These are phyloP conservation scores for Naganishia vishniacii DNA, from an alignment of 768 basidiomycete species.

Conservation along the genomic window DNA sequence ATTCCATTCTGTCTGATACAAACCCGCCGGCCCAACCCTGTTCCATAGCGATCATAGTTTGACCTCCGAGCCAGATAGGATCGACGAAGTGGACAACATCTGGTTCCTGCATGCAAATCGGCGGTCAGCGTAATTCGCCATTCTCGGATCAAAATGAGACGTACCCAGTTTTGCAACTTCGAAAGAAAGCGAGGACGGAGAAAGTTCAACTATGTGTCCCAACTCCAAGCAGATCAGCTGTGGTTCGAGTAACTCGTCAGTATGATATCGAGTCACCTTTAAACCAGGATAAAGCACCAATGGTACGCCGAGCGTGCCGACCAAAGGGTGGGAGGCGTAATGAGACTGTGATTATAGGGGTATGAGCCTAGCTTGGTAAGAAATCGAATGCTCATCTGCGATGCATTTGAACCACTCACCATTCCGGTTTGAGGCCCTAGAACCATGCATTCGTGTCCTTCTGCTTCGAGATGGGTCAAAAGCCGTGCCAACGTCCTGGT, in stretches of 20 bases:
- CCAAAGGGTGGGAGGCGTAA: slow-evolving; percentile 51
- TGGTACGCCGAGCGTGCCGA: slow-evolving; percentile 51
- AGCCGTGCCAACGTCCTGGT: slow-evolving; percentile 52
- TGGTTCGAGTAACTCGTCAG: background rate
- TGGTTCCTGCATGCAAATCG: slow-evolving; percentile 40
- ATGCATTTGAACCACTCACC: slow-evolving; percentile 27
- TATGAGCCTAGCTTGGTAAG: no score
- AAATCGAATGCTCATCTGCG: background rate
- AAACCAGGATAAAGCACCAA: slow-evolving; percentile 51
- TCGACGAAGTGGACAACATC: slow-evolving; percentile 54
- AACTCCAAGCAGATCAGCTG: no score
- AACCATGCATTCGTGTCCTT: slow-evolving; percentile 52
- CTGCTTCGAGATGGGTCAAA: slow-evolving; percentile 50
- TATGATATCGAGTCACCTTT: slow-evolving; percentile 31
- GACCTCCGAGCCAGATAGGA: slow-evolving; percentile 54
- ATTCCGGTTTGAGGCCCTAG: slow-evolving; percentile 51
- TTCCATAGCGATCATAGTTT: slow-evolving; percentile 51
- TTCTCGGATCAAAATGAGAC: no score
- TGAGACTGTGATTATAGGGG: slow-evolving; percentile 35
- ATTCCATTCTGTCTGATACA: background rate
- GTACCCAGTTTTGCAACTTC: slow-evolving; percentile 43
- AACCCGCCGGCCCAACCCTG: slow-evolving; percentile 47
- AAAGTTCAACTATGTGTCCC: slow-evolving; percentile 51
- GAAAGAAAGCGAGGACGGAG: slow-evolving; percentile 51
- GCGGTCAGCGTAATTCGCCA: background rate